Conservation (phyloP, 2,329 filamentous ascomycete species). For the Neurospora sp. region DNA sequence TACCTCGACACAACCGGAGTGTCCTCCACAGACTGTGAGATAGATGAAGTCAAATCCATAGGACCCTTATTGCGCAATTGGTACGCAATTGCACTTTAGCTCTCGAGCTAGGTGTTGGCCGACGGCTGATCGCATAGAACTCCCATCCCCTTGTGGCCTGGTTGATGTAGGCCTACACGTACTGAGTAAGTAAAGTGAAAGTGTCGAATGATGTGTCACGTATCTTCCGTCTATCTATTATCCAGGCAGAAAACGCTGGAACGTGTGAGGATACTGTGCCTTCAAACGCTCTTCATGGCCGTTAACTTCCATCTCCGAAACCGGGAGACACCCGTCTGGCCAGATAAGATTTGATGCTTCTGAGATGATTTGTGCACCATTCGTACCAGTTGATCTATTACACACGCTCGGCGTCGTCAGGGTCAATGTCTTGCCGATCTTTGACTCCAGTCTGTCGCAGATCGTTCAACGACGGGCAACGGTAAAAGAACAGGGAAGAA, state of each 20-base stretch:
- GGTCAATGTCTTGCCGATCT: neutral
- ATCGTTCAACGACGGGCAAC: neutral
- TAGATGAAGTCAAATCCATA: neutral
- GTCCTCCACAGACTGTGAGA: neutral
- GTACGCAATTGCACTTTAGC: neutral
- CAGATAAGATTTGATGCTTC: no score
- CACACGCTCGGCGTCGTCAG: neutral
- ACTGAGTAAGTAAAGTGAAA: neutral
- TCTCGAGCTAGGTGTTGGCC: neutral
- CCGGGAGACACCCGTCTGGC: neutral
- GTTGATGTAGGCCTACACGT: neutral
- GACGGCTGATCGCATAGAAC: neutral
- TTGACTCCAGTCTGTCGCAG: neutral
- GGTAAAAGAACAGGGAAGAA: neutral
- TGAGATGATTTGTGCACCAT: no score
- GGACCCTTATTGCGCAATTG: neutral
- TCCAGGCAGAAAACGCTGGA: neutral
- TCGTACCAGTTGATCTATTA: neutral
- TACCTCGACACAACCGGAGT: neutral
- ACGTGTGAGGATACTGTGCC: neutral
- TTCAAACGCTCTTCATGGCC: neutral
- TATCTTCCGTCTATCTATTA: neutral
- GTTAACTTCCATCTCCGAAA: neutral
- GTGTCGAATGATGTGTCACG: neutral
- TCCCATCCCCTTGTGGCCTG: neutral